These are phyloP conservation scores for Iris macrosiphon DNA, from an alignment of 106 monocot species.

Conservation along the genomic window DNA sequence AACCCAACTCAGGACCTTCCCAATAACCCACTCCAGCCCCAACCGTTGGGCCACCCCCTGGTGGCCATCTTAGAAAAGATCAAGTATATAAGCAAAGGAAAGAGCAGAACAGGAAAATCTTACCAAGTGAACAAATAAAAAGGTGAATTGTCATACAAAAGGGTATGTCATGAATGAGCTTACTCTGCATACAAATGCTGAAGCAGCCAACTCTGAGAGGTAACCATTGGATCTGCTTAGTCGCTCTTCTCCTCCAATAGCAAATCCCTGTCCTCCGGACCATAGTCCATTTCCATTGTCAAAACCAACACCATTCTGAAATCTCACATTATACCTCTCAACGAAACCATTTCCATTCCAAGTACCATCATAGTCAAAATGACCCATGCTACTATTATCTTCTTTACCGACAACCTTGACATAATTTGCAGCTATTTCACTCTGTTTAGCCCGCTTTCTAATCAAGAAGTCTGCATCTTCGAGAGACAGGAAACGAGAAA, in stretches of 20 bases:
- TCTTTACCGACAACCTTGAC: slow-evolving; percentile 41
- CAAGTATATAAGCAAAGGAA: background rate
- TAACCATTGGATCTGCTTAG: slow-evolving; percentile 41
- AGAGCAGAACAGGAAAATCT: background rate
- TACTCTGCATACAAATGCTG: slow-evolving; percentile 73
- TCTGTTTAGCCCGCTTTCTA: slow-evolving; percentile 49
- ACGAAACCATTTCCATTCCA: no score
- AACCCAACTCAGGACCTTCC: background rate
- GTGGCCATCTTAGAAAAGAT: background rate
- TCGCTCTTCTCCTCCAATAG: slow-evolving; percentile 66
- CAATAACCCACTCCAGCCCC: background rate
- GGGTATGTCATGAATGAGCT: background rate
- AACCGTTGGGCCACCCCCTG: no score
- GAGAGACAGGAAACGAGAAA: slow-evolving; percentile 52
- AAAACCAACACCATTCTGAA: slow-evolving; percentile 76
- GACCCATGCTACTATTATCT: slow-evolving; percentile 5
- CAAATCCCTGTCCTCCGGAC: slow-evolving; percentile 56
- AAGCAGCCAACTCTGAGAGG: slow-evolving; percentile 71
- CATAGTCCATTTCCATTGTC: slow-evolving; percentile 57
- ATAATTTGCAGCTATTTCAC: slow-evolving; percentile 70
- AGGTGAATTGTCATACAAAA: no score
- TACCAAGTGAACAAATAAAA: background rate
- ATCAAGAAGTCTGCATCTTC: slow-evolving; percentile 63
- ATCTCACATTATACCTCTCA: slow-evolving; percentile 16
- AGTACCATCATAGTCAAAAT: slow-evolving; percentile 2